These are phyloP conservation scores for Rhipidocladum racemiflorum DNA, from an alignment of 176 grass and related monocot species.

Conservation along the genomic window DNA sequence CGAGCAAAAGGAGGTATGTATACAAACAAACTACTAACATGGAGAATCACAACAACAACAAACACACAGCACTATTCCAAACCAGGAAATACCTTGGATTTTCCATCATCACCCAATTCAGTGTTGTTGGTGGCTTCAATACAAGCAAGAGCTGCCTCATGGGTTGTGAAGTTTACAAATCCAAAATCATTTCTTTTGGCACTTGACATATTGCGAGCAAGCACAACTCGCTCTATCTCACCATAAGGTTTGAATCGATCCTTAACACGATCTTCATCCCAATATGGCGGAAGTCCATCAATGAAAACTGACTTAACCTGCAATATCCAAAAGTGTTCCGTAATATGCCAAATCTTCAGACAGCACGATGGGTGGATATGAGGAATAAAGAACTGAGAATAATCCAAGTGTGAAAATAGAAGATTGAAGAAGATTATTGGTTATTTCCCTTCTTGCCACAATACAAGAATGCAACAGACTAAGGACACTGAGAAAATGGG, in stretches of 20 bases:
- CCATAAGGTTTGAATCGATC: constrained; percentile 61
- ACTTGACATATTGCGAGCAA: constrained; percentile 76
- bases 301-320: constrained; percentile 74
- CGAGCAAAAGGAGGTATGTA: not conserved
- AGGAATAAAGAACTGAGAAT: not conserved
- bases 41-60: not conserved
- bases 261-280: constrained; percentile 72
- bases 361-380: not conserved
- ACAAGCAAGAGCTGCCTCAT: constrained; percentile 59
- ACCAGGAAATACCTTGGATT: constrained; percentile 53
- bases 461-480: not conserved
- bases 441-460: not conserved
- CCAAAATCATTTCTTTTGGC: constrained; percentile 81
- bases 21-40: not conserved
- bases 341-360: not conserved
- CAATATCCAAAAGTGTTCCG: not conserved
- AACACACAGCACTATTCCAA: not conserved
- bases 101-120: constrained; percentile 56
- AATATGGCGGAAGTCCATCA: constrained; percentile 68
- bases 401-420: not conserved
- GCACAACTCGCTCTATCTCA: constrained; percentile 64
- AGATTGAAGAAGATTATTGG: not conserved
- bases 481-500: not conserved
- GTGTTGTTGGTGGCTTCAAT: constrained; percentile 59
- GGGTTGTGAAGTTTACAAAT: constrained; percentile 74